Evolutionary conservation across 1,284 basidiomycete species (phyloP), one percentile per base, ranked within the genome.

Genomic region (Leccinum pachyderme): DNA sequence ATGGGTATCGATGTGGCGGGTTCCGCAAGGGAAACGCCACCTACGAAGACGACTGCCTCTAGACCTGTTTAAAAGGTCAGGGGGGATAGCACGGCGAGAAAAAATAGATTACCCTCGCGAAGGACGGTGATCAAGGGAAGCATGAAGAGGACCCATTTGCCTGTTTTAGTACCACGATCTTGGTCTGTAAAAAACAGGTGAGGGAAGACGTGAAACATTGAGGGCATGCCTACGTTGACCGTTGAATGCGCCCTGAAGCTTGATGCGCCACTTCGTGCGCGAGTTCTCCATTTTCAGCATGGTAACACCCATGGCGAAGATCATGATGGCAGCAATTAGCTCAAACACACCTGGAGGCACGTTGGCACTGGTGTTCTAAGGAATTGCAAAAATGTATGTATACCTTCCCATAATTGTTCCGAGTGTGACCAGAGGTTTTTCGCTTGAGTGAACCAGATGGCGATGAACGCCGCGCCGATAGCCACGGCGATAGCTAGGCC

Each of bases 31-130:
- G 93, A 86, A 43, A 96, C 94, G 55, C 95, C 94, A 18, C 94
- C 91, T 51, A 97, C 93, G 68, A 97, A 97, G 59, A 98, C 79
- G 56, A 97, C 88, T 2, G 91, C 93, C 72, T 98, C 95, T 61
- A 97, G 79, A 52, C 84, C 82, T 84, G 60, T 47, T 31, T 37
- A 11, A 8, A 47, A 6, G 4, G 31, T 57, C 2, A 54, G 39
- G 4, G 11, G n/a, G 11, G 29, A 7, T n/a, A 24, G 5, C 6
- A 13, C 0, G 13, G 29, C 12, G 2, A n/a, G 45, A 2, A 29
- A 9, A 24, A 18, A 1, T 4, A n/a, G 49, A 67, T 29, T 58
- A 77, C 94, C 95, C 77, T 98, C 95, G 62, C 95, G 87, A 39
- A 95, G 77, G 37, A 98, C 91, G 4, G 94, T 96, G 67, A 97